Evolutionary conservation across 1,284 basidiomycete species (phyloP).

Genomic region (Gymnopus androsaceus): DNA sequence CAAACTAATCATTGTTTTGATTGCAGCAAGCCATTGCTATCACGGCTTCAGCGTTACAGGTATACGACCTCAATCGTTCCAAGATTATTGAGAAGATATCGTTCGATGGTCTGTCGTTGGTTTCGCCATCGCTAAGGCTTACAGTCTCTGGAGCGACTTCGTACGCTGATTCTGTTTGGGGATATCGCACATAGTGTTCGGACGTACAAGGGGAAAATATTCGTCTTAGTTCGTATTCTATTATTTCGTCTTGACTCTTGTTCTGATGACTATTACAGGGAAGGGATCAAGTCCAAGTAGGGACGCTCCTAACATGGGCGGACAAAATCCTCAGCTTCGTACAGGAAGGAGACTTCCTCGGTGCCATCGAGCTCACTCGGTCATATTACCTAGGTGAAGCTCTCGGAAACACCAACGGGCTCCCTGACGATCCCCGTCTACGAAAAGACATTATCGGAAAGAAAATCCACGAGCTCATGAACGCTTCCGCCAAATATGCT

Average conservation of each 20-base stretch:
- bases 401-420: constrained; percentile 85
- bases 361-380: constrained; percentile 85
- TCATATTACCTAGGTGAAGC: constrained; percentile 84
- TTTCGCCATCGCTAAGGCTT: constrained; percentile 53
- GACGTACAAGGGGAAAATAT: constrained; percentile 88
- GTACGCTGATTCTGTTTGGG: constrained; percentile 50
- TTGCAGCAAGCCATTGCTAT: constrained; percentile 64
- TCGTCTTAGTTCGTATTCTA: constrained; percentile 71
- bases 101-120: constrained; percentile 57
- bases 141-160: constrained; percentile 49
- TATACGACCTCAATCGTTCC: constrained; percentile 66
- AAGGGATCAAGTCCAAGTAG: constrained; percentile 74
- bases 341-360: constrained; percentile 84
- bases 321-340: constrained; percentile 88
- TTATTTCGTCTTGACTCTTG: neutral
- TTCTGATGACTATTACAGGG: constrained; percentile 43
- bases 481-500: constrained; percentile 84
- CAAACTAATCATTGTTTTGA: neutral
- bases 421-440: constrained; percentile 67
- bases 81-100: constrained; percentile 58
- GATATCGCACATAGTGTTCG: constrained; percentile 75
- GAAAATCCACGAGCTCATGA: constrained; percentile 83
- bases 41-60: constrained; percentile 59
- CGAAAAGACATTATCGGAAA: constrained; percentile 72
- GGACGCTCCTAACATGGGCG: constrained; percentile 92